Base-by-base conservation (phyloP, 768 basidiomycete species). In the Suillus decipiens region DNA sequence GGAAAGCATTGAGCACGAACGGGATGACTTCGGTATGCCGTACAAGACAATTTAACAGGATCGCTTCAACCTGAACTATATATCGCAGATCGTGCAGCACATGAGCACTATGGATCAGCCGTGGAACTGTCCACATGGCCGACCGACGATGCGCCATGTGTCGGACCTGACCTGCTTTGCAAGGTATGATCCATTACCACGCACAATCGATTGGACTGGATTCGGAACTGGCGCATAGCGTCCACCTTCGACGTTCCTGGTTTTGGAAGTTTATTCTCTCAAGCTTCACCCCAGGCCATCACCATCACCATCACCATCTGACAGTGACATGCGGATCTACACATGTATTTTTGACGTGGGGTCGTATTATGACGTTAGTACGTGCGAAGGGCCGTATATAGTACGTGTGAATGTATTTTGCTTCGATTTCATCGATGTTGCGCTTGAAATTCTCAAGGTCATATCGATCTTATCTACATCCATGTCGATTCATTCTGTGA, bases 121-220 rank as follows among this genome's bases (percentile, higher is more conserved):
- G 1, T 93, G 92, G 92, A 89, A 92, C 62, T 93, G 92, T 71
- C 92, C 92, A n/a, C 92, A 93, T 71, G 91, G 91, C 9, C 78
- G 92, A 34, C 92, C 92, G 3, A 93, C 92, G 43, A 92, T 90
- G 91, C 86, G 88, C 36, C 90, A 89, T 77, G 77, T 90, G 34
- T 80, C 79, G 54, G 89, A 89, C 71, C 77, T 90, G 66, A 64
- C 57, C 10, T 59, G 64, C 7, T 74, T 77, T 56, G 70, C 66
- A 43, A 63, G 65, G 24, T 67, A 64, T 51, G 36, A 50, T 12
- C 66, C 37, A 36, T 63, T 55, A n/a, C 61, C 14, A 56, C 69
- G 67, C 11, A 45, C 12, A 45, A 60, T 81, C 10, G 74, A 80
- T 71, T 84, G 82, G 81, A 72, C 72, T 54, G 50, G 14, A 28